Evolutionary conservation across 1,139 yeast genomes (phyloP).

Genomic region (Debaryomyces udenii): DNA sequence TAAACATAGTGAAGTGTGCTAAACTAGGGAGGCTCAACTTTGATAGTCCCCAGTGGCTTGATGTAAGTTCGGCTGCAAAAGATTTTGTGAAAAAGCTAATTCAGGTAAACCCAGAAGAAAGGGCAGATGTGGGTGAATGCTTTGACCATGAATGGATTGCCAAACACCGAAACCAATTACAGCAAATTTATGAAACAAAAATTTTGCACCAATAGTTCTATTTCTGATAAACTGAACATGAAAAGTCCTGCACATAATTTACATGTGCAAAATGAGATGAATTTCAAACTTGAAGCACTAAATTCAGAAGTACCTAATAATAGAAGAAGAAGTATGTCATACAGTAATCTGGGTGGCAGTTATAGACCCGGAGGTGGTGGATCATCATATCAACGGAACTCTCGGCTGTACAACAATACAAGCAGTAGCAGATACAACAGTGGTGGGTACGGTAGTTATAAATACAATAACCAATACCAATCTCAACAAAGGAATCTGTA

Average conservation of each 20-base stretch:
- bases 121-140: conserved; percentile 36
- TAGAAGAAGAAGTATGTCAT: conserved; percentile 7
- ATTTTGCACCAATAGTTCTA: conserved; percentile 10
- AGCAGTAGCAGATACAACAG: conserved; percentile 2
- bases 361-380: conserved; percentile 10
- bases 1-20: conserved; percentile 41
- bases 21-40: conserved; percentile 44
- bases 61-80: conserved; percentile 43
- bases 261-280: too few species aligned
- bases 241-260: conserved; percentile 9
- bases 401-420: conserved; percentile 5
- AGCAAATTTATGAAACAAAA: conserved; percentile 18
- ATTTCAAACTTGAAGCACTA: too few species aligned
- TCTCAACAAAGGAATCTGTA: conserved; percentile 9
- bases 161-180: conserved; percentile 17
- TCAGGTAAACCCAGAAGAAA: conserved; percentile 34
- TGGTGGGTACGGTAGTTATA: conserved; percentile 1
- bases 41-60: conserved; percentile 41
- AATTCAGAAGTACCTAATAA: too few species aligned
- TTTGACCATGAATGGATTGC: conserved; percentile 50
- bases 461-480: conserved; percentile 4
- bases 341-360: conserved; percentile 6
- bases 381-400: conserved; percentile 8
- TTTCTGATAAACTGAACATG: background rate
- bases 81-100: conserved; percentile 46